phyloP scores from a whole-genome alignment of 257 asterid genomes.

The Nicotiana tomentosiformis region DNA sequence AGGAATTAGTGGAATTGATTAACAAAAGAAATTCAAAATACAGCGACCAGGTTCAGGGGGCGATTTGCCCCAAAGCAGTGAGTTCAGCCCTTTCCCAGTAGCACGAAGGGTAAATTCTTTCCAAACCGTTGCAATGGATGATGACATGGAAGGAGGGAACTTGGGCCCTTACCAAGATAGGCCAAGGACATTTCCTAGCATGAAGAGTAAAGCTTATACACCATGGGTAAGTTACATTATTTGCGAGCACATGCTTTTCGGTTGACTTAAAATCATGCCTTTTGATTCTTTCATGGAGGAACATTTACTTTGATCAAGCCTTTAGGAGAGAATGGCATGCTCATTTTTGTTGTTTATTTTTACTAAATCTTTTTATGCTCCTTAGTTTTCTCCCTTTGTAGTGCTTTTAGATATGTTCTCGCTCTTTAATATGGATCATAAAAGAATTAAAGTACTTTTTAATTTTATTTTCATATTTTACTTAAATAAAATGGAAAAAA shows the following conservation, averaged over 20 bases:
- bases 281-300: background rate
- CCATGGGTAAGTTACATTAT: conserved; percentile 63
- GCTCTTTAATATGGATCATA: background rate
- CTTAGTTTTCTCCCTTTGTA: background rate
- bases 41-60: conserved; percentile 86
- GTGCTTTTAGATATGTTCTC: background rate
- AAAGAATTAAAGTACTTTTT: no score
- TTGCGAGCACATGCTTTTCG: conserved; percentile 1
- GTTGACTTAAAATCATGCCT: background rate
- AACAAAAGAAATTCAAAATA: conserved; percentile 38
- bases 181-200: conserved; percentile 74
- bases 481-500: no score
- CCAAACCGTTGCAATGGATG: conserved; percentile 83
- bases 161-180: conserved; percentile 75
- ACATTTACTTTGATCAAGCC: background rate
- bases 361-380: background rate
- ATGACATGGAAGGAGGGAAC: conserved; percentile 75
- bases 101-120: conserved; percentile 77
- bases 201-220: conserved; percentile 75
- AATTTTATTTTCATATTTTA: no score
- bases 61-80: conserved; percentile 76
- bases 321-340: background rate
- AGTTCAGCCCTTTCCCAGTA: conserved; percentile 53
- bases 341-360: background rate
- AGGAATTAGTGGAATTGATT: conserved; percentile 1